Evolutionary conservation across 1,139 yeast genomes (phyloP), one percentile per base, ranked within the genome.

Genomic region (Magnusiomyces magnusii): DNA sequence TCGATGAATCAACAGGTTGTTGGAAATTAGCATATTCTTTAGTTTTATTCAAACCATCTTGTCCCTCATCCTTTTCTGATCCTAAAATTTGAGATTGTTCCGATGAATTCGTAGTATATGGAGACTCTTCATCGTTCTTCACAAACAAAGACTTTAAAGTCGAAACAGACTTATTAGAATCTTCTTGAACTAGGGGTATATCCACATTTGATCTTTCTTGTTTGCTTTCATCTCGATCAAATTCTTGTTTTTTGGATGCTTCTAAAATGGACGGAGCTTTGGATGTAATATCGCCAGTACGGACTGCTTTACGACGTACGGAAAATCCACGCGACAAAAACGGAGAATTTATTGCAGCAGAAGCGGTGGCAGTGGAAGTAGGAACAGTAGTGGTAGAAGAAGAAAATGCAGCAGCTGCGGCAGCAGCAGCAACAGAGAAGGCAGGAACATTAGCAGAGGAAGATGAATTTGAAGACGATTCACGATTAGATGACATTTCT

Each of bases 251-350:
- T 44, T 23, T 10, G 27, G 24, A 21, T 9, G 27, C 27, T 44
- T 17, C 7, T 21, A 23, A 21, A 44, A 44, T 21, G 7, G 49
- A 23, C 7, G 27, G 27, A 9, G 10, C 49, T 23, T 44, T 44
- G n/a, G 24, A 27, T 19, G 49, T 5, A 23, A 23, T 21, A 17
- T 44, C 27, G 5, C 27, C 49, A 21, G 27, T 21, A 3, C 27
- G 27, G 5, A 51, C 47, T 1, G 54, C 54, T 19, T 51, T 51
- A 7, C 54, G 25, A 21, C 54, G 44, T 2, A 51, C 54, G 2
- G 54, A 51, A 39, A 51, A 51, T 5, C 53, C 53, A 7, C 54
- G 47, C 13, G 53, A 17, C 13, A 51, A n/a, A 31, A 31, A 31
- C 7, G 42, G 17, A 24, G 34, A 31, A 2, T 21, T 34, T n/a